phyloP scores from a whole-genome alignment of 768 basidiomycete genomes.

The Pulveroboletus frians region DNA sequence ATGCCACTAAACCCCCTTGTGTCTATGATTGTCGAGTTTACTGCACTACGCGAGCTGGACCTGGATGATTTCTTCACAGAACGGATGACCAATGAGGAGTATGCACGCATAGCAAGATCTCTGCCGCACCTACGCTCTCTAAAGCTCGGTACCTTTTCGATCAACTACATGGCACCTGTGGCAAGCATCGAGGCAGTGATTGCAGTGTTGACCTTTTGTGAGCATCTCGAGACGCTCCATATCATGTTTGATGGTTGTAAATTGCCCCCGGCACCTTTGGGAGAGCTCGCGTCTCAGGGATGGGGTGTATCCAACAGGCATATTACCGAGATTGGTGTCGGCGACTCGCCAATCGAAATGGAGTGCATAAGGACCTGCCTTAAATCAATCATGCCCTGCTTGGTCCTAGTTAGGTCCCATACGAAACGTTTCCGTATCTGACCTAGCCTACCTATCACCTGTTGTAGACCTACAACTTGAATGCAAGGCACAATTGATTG shows the following conservation, averaged over 20 bases:
- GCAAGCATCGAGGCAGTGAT: constrained; percentile 11
- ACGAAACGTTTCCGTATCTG: no score
- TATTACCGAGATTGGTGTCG: constrained; percentile 12
- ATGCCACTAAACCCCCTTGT: background rate
- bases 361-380: constrained; percentile 9
- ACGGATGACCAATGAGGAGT: constrained; percentile 8
- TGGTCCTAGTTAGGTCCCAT: no score
- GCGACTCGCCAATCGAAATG: constrained; percentile 15
- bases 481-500: no score
- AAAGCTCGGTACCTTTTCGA: constrained; percentile 12
- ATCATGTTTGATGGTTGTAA: constrained; percentile 17
- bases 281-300: background rate
- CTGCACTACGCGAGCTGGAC: constrained; percentile 10
- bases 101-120: constrained; percentile 9
- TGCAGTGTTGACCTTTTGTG: constrained; percentile 10
- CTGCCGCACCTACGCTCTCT: constrained; percentile 7
- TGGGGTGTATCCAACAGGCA: constrained; percentile 7
- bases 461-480: no score
- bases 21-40: constrained; percentile 11
- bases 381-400: constrained; percentile 10
- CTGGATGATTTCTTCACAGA: constrained; percentile 14
- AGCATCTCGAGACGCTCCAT: constrained; percentile 10
- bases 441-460: no score
- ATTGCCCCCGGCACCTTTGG: background rate
- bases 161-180: constrained; percentile 1